Evolutionary conservation across 2,329 filamentous ascomycete species (phyloP), one percentile per base, ranked within the genome.

Genomic region (Colletotrichum gigasporum): DNA sequence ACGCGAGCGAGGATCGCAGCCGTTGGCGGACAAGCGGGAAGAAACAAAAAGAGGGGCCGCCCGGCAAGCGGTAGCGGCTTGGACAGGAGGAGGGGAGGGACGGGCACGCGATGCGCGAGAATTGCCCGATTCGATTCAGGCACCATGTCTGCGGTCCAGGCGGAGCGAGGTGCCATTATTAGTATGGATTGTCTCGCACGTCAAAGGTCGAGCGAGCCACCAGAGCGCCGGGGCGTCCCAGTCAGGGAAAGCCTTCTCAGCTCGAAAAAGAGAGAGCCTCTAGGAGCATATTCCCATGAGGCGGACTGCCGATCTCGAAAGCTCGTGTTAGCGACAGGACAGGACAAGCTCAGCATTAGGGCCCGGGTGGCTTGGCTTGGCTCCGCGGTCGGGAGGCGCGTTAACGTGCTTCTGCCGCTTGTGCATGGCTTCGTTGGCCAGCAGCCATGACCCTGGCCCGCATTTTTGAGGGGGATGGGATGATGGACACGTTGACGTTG

Each of bases 111-210:
- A 44, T 28, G 20, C 12, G 35, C 12, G n/a, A 42, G 10, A 57
- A 56, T 41, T 65, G 35, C 24, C 59, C 34, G 58, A 63, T 47
- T 28, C 45, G 61, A 34, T 50, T 48, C 39, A 61, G 37, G 37
- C 42, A 50, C 34, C 51, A 63, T 63, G 22, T 9, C 35, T 60
- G 37, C n/a, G 35, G 32, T 42, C n/a, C n/a, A 30, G 30, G 41
- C n/a, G 30, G 24, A 47, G 22, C 20, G 16, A 30, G 18, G 20
- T 54, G 55, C 56, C 47, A 65, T 45, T 65, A 65, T 52, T 65
- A 65, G 58, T 24, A 63, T 26, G 26, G 9, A 9, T 39, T 56
- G 42, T 61, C 57, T 61, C 20, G 20, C 51, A 10, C 48, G 22
- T 7, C 26, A 24, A 24, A 8, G n/a, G n/a, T n/a, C n/a, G n/a